phyloP scores from a whole-genome alignment of 805 yeast genomes.

The Ogataea dorogensis region DNA sequence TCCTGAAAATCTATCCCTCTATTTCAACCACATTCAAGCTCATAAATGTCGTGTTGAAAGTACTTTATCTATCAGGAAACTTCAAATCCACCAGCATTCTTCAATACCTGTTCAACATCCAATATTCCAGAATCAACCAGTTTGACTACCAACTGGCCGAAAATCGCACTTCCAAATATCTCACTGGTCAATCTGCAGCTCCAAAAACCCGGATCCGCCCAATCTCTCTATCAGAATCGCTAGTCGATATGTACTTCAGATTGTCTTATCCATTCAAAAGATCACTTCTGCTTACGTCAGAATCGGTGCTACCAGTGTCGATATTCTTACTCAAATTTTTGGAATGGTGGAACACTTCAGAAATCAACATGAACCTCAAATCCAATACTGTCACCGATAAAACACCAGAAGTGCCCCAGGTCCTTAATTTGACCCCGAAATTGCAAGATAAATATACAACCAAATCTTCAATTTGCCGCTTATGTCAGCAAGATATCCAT shows the following conservation, averaged over 20 bases:
- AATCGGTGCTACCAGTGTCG: constrained; percentile 70
- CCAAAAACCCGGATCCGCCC: constrained; percentile 39
- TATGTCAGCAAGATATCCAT: constrained; percentile 61
- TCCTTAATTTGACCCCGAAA: constrained; percentile 15
- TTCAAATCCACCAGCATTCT: constrained; percentile 61
- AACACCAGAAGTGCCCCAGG: constrained; percentile 33
- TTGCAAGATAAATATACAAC: constrained; percentile 23
- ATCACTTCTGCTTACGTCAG: constrained; percentile 28
- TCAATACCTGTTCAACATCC: constrained; percentile 59
- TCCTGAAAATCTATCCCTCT: constrained; percentile 63
- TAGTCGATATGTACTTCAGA: constrained; percentile 20
- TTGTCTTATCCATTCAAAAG: constrained; percentile 25
- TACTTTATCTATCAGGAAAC: constrained; percentile 65
- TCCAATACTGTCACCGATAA: constrained; percentile 38
- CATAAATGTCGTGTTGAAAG: constrained; percentile 53
- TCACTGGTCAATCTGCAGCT: constrained; percentile 8
- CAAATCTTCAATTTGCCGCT: constrained; percentile 51
- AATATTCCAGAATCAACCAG: constrained; percentile 60
- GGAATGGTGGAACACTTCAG: constrained; percentile 91
- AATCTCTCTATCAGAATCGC: constrained; percentile 38
- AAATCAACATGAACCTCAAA: constrained; percentile 54
- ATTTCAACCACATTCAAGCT: constrained; percentile 46
- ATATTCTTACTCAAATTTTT: constrained; percentile 78
- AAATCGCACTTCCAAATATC: constrained; percentile 14
- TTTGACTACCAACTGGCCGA: constrained; percentile 47